Percentiles rank a stretch among this genome's conserved stretches.
Evolutionary conservation across 441 rosid genomes (phyloP).

Genomic region (Omphalea diandra): DNA sequence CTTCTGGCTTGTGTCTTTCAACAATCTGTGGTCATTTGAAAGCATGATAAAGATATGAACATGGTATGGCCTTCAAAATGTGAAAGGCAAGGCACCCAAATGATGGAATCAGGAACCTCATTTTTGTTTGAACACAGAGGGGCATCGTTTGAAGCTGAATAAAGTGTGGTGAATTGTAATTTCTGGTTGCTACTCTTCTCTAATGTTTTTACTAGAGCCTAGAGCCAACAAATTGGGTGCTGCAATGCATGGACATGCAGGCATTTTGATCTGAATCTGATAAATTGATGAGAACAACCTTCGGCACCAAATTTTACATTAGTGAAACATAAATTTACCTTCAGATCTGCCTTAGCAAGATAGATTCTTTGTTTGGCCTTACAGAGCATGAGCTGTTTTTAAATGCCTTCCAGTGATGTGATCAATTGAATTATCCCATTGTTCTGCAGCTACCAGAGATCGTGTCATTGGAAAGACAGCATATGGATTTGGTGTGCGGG

Average conservation of each 20-base stretch:
- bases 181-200: neutral
- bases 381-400: neutral
- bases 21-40: neutral
- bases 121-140: neutral
- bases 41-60: neutral
- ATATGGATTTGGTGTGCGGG: slow-evolving; percentile 73
- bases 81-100: neutral
- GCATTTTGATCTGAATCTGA: neutral
- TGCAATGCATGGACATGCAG: neutral
- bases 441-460: slow-evolving; percentile 68
- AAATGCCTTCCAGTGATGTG: neutral
- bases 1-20: neutral
- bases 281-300: neutral
- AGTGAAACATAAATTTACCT: neutral
- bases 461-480: slow-evolving; percentile 44
- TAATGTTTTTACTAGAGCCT: neutral
- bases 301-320: neutral
- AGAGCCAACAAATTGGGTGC: neutral
- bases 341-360: neutral
- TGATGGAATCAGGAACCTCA: neutral
- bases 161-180: neutral
- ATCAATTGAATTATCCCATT: neutral
- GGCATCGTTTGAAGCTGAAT: neutral
- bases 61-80: neutral
- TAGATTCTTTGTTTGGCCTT: neutral